Conservation (phyloP, 2,329 filamentous ascomycete genomes). For the Penicillium aurantiogriseum region DNA sequence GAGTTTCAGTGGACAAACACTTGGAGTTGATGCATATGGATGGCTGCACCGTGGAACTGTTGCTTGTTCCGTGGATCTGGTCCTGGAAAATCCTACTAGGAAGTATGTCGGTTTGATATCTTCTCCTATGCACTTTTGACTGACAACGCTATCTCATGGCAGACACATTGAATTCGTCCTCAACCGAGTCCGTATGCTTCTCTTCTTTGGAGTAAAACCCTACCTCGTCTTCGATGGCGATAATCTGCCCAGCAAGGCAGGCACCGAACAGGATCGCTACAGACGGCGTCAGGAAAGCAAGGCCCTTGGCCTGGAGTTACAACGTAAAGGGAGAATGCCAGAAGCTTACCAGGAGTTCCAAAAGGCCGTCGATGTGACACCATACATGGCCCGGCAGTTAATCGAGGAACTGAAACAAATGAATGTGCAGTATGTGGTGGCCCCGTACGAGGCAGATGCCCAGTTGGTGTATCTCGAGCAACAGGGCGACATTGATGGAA, state of each 20-base stretch:
- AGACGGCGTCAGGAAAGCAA: conserved; percentile 74
- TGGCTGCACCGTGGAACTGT: conserved; percentile 95
- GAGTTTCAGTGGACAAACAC: conserved; percentile 79
- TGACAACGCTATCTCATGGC: conserved; percentile 20
- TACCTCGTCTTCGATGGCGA: conserved; percentile 97
- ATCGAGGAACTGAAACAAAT: conserved; percentile 87
- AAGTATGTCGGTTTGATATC: conserved; percentile 57
- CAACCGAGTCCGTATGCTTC: conserved; percentile 87
- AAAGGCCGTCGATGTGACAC: conserved; percentile 93
- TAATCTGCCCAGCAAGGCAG: conserved; percentile 87
- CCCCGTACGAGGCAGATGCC: conserved; percentile 96
- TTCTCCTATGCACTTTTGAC: background rate
- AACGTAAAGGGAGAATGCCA: conserved; percentile 75
- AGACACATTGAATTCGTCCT: conserved; percentile 90
- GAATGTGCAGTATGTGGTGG: conserved; percentile 82
- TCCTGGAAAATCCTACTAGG: conserved; percentile 79
- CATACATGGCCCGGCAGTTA: conserved; percentile 86
- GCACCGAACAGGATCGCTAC: conserved; percentile 76
- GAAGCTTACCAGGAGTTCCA: conserved; percentile 85
- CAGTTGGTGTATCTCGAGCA: conserved; percentile 92
- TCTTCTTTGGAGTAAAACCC: conserved; percentile 89
- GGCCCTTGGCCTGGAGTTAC: conserved; percentile 70
- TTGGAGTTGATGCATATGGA: conserved; percentile 96
- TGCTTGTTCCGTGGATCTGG: conserved; percentile 86
- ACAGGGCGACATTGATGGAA: conserved; percentile 77